Evolutionary conservation across 768 basidiomycete genomes (phyloP).

Genomic region (Mycena alexandri): DNA sequence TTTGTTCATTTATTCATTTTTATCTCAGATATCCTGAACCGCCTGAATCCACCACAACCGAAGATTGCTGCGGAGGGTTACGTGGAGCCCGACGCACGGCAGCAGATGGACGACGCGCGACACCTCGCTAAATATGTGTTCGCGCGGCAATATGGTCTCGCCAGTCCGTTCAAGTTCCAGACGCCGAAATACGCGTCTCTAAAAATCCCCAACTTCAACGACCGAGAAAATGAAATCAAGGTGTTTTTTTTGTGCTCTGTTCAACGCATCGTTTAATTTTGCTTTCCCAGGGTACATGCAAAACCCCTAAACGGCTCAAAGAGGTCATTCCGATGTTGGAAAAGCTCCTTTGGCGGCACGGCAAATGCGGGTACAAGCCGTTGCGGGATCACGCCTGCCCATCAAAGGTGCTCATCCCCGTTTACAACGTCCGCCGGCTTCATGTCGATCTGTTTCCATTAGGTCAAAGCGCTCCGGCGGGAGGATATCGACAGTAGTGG

Average conservation of each 20-base stretch:
- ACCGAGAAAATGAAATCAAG: constrained; percentile 80
- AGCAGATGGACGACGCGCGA: constrained; percentile 64
- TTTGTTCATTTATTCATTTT: constrained; percentile 13
- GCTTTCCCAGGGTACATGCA: constrained; percentile 56
- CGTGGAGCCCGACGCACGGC: constrained; percentile 59
- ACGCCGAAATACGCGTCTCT: constrained; percentile 45
- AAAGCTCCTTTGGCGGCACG: constrained; percentile 74
- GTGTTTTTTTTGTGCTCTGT: constrained; percentile 48
- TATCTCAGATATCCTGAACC: constrained; percentile 69
- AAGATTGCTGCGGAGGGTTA: constrained; percentile 45
- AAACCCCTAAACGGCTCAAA: constrained; percentile 83
- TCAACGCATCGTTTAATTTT: not conserved
- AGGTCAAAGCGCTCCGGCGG: constrained; percentile 57
- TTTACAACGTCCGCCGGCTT: constrained; percentile 2
- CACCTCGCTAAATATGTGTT: constrained; percentile 89
- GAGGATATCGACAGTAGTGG: constrained; percentile 68
- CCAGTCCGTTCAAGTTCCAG: constrained; percentile 64
- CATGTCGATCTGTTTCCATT: constrained; percentile 16
- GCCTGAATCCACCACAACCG: constrained; percentile 57
- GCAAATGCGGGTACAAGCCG: constrained; percentile 77
- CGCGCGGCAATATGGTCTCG: constrained; percentile 79
- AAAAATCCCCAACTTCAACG: constrained; percentile 63
- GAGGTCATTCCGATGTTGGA: constrained; percentile 65
- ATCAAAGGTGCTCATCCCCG: constrained; percentile 69
- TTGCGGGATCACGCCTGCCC: constrained; percentile 77